phyloP scores from a whole-genome alignment of 176 grass and related monocot genomes.

The Zea mays region Zm-B73-REFERENCE-NAM-5.0 NC_050096.1:45593501-45594000 shows the following conservation, averaged over 20 bases:
- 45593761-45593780: slow-evolving; percentile 26
- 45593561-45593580: slow-evolving; percentile 55
- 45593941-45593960: slow-evolving; percentile 74
- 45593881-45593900: slow-evolving; percentile 81
- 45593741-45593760: background rate
- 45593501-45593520: slow-evolving; percentile 76
- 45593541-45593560: slow-evolving; percentile 87
- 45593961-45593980: slow-evolving; percentile 57
- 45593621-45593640: slow-evolving; percentile 67
- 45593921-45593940: slow-evolving; percentile 66
- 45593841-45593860: slow-evolving; percentile 79
- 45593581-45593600: slow-evolving; percentile 53
- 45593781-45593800: slow-evolving; percentile 84
- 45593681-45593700: slow-evolving; percentile 48
- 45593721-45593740: slow-evolving; percentile 15
- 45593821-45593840: slow-evolving; percentile 77
- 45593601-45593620: slow-evolving; percentile 84
- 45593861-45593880: slow-evolving; percentile 82
- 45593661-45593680: slow-evolving; percentile 53
- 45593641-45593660: slow-evolving; percentile 21
- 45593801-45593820: slow-evolving; percentile 76
- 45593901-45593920: slow-evolving; percentile 81
- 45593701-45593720: background rate
- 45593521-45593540: slow-evolving; percentile 89
- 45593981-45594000: slow-evolving; percentile 56